Percentiles rank a stretch among this genome's conserved stretches.
phyloP scores from a whole-genome alignment of 495 filamentous ascomycete species.

The Penicillium nucicola region DNA sequence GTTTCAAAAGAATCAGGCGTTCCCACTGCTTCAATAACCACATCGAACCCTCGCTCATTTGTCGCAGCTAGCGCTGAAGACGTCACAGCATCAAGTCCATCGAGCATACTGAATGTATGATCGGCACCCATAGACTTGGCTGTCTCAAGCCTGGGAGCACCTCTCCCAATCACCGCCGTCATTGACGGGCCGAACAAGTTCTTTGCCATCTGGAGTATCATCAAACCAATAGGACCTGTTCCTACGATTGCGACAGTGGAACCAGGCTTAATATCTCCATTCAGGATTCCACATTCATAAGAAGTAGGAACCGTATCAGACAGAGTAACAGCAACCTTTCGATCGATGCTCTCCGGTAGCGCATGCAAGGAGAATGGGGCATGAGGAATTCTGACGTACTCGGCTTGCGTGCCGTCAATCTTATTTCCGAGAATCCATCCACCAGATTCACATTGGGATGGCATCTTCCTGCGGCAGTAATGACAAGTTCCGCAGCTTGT shows the following conservation, averaged over 20 bases:
- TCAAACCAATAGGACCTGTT: conserved; percentile 48
- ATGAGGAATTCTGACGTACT: conserved; percentile 48
- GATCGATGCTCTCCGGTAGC: conserved; percentile 35
- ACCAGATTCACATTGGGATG: conserved; percentile 36
- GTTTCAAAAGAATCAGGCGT: conserved; percentile 39
- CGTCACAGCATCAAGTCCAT: not conserved
- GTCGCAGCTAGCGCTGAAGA: conserved; percentile 15
- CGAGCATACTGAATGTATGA: conserved; percentile 17
- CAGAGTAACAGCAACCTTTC: conserved; percentile 35
- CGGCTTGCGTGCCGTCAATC: conserved; percentile 50
- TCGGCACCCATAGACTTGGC: conserved; percentile 44
- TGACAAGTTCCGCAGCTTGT: conserved; percentile 34
- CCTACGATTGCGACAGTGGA: conserved; percentile 45
- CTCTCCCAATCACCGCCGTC: conserved; percentile 41
- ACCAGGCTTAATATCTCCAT: conserved; percentile 38
- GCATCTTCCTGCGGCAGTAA: conserved; percentile 33
- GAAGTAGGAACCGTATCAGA: conserved; percentile 47
- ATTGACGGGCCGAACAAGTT: conserved; percentile 37
- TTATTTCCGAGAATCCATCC: conserved; percentile 43
- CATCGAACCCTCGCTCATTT: conserved; percentile 44
- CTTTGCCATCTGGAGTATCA: conserved; percentile 39
- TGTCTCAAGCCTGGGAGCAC: conserved; percentile 34
- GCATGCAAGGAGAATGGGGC: conserved; percentile 38
- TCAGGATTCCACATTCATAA: conserved; percentile 47
- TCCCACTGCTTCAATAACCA: conserved; percentile 52